phyloP scores from a whole-genome alignment of 306 rosid species.

The Ormosia semicastrata region DNA sequence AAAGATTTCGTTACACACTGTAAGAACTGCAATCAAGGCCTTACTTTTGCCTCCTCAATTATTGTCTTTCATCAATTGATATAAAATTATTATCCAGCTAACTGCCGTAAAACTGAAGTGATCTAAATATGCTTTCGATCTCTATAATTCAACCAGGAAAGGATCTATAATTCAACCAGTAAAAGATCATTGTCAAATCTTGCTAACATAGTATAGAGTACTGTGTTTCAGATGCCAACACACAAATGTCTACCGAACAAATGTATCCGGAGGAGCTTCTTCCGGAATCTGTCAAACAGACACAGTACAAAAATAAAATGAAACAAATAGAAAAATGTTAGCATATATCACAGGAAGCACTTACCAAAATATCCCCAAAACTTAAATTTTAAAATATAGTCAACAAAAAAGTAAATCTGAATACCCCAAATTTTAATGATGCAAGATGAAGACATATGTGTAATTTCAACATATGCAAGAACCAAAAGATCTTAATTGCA shows the following conservation, averaged over 20 bases:
- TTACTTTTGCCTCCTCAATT: neutral
- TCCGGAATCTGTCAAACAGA: constrained; percentile 60
- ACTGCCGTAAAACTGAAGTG: neutral
- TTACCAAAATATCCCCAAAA: neutral
- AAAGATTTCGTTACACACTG: neutral
- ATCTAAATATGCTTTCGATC: neutral
- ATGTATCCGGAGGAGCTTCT: constrained; percentile 62
- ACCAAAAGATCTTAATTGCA: neutral
- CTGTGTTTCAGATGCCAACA: neutral
- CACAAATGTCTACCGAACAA: constrained; percentile 27
- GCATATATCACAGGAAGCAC: constrained; percentile 4
- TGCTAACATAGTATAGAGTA: neutral
- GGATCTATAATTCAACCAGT: neutral
- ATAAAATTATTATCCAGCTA: neutral
- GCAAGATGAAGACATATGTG: neutral
- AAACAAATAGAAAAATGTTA: neutral
- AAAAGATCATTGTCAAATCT: neutral
- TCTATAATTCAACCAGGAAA: neutral
- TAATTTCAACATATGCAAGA: neutral
- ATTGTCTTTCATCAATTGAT: neutral
- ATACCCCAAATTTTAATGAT: neutral
- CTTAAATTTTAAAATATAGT: neutral
- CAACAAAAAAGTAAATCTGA: neutral
- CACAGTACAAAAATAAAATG: neutral
- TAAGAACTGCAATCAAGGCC: neutral